Conservation (phyloP, 2,329 filamentous ascomycete genomes). For the Exophiala spinifera region DNA sequence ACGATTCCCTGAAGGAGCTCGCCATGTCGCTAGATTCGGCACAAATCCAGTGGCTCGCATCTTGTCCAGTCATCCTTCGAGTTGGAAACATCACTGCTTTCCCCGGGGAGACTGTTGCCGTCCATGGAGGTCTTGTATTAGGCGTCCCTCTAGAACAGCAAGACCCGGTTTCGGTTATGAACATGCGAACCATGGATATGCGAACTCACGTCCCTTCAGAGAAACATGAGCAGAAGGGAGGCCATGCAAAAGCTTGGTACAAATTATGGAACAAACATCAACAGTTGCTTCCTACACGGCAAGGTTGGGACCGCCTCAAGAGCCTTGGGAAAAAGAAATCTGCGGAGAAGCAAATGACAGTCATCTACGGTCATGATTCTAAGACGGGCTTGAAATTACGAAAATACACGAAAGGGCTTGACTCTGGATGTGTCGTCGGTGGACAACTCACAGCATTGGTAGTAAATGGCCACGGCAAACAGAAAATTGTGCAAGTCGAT, state of each 20-base stretch:
- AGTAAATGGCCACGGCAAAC: slow-evolving; percentile 56
- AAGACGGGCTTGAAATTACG: slow-evolving; percentile 64
- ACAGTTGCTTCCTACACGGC: slow-evolving; percentile 28
- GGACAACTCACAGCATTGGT: slow-evolving; percentile 73
- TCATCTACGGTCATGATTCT: slow-evolving; percentile 86
- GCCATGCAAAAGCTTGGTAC: slow-evolving; percentile 64
- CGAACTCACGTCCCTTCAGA: slow-evolving; percentile 54
- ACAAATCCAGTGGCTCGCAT: slow-evolving; percentile 67
- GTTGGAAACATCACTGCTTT: slow-evolving; percentile 61
- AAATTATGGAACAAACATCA: slow-evolving; percentile 56
- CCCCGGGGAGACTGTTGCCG: slow-evolving; percentile 64
- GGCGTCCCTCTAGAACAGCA: slow-evolving; percentile 66
- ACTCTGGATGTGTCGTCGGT: slow-evolving; percentile 77
- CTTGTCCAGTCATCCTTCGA: slow-evolving; percentile 73
- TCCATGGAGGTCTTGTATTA: slow-evolving; percentile 82
- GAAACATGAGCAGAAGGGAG: slow-evolving; percentile 46
- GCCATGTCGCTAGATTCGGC: slow-evolving; percentile 56
- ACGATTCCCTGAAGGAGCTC: slow-evolving; percentile 48
- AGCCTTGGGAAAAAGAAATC: slow-evolving; percentile 3
- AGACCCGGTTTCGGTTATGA: slow-evolving; percentile 82
- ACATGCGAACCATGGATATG: slow-evolving; percentile 77
- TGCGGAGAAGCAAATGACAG: slow-evolving; percentile 50
- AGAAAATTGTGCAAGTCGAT: slow-evolving; percentile 42
- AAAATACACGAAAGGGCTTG: slow-evolving; percentile 77
- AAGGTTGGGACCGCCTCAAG: slow-evolving; percentile 5